phyloP scores from a whole-genome alignment of 495 filamentous ascomycete species.

The Tuber melanosporum region DNA sequence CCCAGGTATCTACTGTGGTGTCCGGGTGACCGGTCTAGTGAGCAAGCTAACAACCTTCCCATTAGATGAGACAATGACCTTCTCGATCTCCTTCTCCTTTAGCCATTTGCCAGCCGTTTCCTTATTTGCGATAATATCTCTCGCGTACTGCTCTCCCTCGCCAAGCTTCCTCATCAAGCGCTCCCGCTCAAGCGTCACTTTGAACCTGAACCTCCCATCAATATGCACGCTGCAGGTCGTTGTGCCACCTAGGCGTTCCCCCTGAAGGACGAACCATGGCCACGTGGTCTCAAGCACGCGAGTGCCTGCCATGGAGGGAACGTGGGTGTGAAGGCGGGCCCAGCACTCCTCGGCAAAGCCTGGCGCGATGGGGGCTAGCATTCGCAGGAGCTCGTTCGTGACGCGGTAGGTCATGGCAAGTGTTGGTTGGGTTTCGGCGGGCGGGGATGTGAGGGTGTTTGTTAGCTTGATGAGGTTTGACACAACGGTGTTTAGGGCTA shows the following conservation, averaged over 20 bases:
- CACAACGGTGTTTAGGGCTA: conserved; percentile 71
- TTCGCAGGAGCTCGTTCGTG: conserved; percentile 51
- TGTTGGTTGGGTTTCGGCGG: conserved; percentile 42
- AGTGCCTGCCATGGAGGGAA: conserved; percentile 8
- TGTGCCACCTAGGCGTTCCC: conserved; percentile 13
- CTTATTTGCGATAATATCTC: conserved; percentile 48
- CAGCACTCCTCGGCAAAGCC: conserved; percentile 75
- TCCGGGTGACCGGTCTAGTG: neutral
- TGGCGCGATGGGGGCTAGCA: conserved; percentile 71
- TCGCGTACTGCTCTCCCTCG: conserved; percentile 39
- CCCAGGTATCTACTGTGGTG: neutral
- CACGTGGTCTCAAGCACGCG: conserved; percentile 27
- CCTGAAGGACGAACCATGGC: conserved; percentile 22
- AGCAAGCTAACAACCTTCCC: conserved; percentile 54
- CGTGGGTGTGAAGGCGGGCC: conserved; percentile 50
- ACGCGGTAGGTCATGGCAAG: conserved; percentile 44
- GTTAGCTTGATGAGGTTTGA: conserved; percentile 75
- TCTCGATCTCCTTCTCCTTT: conserved; percentile 45
- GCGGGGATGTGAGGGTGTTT: conserved; percentile 51
- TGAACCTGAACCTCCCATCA: conserved; percentile 66
- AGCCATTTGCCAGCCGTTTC: conserved; percentile 40
- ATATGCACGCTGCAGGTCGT: conserved; percentile 59
- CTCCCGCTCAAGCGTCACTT: conserved; percentile 50
- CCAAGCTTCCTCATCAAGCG: conserved; percentile 42
- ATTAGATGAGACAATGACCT: conserved; percentile 49